phyloP scores from a whole-genome alignment of 352 stramenopile genomes.

The Globisporangium megalacanthum region DNA sequence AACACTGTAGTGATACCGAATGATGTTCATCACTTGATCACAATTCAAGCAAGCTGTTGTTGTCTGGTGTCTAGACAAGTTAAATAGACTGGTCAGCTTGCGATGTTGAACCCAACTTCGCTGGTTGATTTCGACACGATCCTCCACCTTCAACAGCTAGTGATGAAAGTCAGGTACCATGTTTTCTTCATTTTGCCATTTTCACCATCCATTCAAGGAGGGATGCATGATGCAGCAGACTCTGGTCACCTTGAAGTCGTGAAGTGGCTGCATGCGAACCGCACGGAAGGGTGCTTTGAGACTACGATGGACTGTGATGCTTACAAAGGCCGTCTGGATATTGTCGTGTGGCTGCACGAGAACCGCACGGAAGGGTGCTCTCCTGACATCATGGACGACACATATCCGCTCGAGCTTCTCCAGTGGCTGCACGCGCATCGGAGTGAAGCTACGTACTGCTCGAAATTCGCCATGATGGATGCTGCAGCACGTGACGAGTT shows the following conservation, averaged over 20 bases:
- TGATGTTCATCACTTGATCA: too few species aligned
- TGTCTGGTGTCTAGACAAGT: too few species aligned
- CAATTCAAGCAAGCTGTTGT: too few species aligned
- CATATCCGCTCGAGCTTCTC: background rate
- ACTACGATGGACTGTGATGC: background rate
- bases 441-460: background rate
- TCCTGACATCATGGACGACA: background rate
- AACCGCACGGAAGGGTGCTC: conserved; percentile 11
- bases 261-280: background rate
- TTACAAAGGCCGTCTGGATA: background rate
- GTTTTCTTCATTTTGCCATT: too few species aligned
- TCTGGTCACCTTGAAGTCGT: background rate
- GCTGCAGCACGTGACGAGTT: too few species aligned
- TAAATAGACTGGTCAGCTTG: too few species aligned
- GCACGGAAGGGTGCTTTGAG: background rate
- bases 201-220: too few species aligned
- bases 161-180: too few species aligned
- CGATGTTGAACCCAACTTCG: too few species aligned
- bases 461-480: background rate
- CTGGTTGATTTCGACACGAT: too few species aligned
- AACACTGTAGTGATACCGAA: too few species aligned
- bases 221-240: background rate
- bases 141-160: too few species aligned
- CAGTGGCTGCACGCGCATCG: background rate
- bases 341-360: conserved; percentile 9